These are phyloP conservation scores for Filobasidium wieringae DNA, from an alignment of 768 basidiomycete genomes.

Conservation along the genomic window DNA sequence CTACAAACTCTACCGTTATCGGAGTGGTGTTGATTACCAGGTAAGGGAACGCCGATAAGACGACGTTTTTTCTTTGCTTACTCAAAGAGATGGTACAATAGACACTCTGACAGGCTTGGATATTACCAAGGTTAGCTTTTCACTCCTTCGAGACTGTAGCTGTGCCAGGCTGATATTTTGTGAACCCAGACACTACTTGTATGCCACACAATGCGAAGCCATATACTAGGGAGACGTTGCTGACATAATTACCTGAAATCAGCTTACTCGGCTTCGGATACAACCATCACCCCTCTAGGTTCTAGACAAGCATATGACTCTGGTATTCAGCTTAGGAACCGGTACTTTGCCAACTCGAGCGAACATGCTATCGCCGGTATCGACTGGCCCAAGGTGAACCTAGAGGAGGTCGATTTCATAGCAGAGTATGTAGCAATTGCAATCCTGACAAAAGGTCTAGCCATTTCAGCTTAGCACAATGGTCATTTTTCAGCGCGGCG, in stretches of 20 bases:
- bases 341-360: conserved; percentile 13
- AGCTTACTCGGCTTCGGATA: conserved; percentile 16
- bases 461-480: conserved; percentile 55
- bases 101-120: conserved; percentile 15
- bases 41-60: background rate
- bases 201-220: background rate
- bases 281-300: conserved; percentile 21
- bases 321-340: conserved; percentile 9
- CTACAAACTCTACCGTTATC: conserved; percentile 8
- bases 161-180: background rate
- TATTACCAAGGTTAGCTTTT: conserved; percentile 10
- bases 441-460: conserved; percentile 39
- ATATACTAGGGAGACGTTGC: background rate
- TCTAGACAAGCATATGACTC: conserved; percentile 23
- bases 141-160: background rate
- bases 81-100: no score
- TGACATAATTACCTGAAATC: no score
- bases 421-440: conserved; percentile 16
- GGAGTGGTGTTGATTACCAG: conserved; percentile 14
- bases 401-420: conserved; percentile 12
- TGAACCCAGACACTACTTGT: background rate
- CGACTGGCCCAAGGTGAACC: conserved; percentile 11
- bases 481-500: conserved; percentile 4
- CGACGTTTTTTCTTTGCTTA: background rate
- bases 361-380: conserved; percentile 4